Evolutionary conservation across 2,329 filamentous ascomycete species (phyloP).

Genomic region (Zymoseptoria ardabiliae): DNA sequence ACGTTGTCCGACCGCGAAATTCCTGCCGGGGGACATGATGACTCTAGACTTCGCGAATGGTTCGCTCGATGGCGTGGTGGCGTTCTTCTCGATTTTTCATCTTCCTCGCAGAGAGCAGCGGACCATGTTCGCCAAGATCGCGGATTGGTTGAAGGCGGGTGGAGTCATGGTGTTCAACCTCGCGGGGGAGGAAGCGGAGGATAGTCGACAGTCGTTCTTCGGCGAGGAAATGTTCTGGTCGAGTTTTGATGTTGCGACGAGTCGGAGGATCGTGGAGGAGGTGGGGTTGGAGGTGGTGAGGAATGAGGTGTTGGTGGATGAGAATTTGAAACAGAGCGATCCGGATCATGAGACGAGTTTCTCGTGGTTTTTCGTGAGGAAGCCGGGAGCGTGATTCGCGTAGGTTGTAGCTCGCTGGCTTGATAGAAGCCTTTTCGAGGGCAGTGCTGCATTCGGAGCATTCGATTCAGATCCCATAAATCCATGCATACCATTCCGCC

Average conservation of each 20-base stretch:
- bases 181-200: conserved; percentile 8
- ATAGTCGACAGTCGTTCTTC: conserved; percentile 12
- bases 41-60: conserved; percentile 10
- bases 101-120: conserved; percentile 11
- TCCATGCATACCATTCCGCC: background rate
- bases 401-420: too few species aligned
- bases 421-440: too few species aligned
- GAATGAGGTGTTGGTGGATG: conserved; percentile 8
- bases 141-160: conserved; percentile 11
- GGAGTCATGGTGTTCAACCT: conserved; percentile 11
- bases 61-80: conserved; percentile 9
- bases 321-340: conserved; percentile 1
- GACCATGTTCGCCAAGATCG: conserved; percentile 9
- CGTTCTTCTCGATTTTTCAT: conserved; percentile 16
- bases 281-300: conserved; percentile 27
- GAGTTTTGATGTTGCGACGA: conserved; percentile 24
- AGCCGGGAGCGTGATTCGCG: background rate
- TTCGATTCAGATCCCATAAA: background rate
- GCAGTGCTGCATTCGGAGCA: too few species aligned
- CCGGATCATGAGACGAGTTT: conserved; percentile 13
- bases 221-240: conserved; percentile 17
- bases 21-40: conserved; percentile 11
- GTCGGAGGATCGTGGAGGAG: conserved; percentile 31
- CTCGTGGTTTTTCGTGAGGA: conserved; percentile 14
- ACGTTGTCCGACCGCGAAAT: conserved; percentile 12